Evolutionary conservation across 2,329 filamentous ascomycete genomes (phyloP).

Genomic region (Colletotrichum liaoningense): DNA sequence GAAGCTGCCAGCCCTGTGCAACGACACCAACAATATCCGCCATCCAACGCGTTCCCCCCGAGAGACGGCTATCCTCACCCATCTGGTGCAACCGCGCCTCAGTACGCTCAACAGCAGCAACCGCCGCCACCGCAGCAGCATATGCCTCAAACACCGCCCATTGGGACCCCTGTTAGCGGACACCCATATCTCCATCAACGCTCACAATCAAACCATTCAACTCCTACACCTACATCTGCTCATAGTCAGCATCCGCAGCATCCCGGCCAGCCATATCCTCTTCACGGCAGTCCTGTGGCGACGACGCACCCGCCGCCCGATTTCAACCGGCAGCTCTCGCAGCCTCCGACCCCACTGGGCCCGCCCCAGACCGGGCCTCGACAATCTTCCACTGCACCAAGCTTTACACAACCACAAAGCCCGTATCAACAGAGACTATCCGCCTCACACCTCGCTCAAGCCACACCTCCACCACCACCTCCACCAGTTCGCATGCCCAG

Average conservation of each 20-base stretch:
- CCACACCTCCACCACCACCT: constrained; percentile 45
- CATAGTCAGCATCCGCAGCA: constrained; percentile 69
- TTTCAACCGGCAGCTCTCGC: constrained; percentile 62
- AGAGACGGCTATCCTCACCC: constrained; percentile 59
- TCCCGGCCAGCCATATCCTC: constrained; percentile 59
- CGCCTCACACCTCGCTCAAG: constrained; percentile 40
- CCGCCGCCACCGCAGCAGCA: constrained; percentile 45
- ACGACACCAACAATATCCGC: constrained; percentile 62
- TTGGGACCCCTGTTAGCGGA: constrained; percentile 52
- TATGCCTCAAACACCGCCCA: constrained; percentile 57
- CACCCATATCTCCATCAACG: constrained; percentile 55
- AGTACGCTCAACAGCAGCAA: constrained; percentile 45
- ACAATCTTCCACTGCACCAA: constrained; percentile 52
- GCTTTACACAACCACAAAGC: constrained; percentile 65
- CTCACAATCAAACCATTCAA: constrained; percentile 69
- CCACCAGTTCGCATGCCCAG: constrained; percentile 50
- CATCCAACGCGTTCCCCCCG: constrained; percentile 54
- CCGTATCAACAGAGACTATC: constrained; percentile 68
- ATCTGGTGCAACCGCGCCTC: constrained; percentile 47
- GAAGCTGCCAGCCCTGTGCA: constrained; percentile 62
- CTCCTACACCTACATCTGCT: constrained; percentile 70
- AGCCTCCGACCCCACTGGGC: constrained; percentile 65
- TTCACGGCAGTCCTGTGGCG: constrained; percentile 64
- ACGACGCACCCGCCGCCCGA: constrained; percentile 57
- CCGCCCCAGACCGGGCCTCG: constrained; percentile 58